Base-by-base conservation (phyloP, 1,139 yeast genomes). In the Blastobotrys apis region DNA sequence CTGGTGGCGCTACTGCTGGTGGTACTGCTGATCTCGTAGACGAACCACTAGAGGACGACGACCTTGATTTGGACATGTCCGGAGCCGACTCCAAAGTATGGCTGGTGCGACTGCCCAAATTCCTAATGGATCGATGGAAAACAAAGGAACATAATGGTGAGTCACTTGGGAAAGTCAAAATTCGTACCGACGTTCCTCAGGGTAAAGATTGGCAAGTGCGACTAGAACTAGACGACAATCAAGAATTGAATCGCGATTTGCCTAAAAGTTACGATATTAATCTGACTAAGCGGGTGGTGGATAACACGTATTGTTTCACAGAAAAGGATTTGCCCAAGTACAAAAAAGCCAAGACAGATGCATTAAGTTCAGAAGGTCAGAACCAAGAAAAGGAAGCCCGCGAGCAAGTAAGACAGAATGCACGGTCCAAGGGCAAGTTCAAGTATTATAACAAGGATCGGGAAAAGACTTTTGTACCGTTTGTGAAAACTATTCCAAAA, bases 61-160 rank as follows among this genome's bases (percentile, higher is more conserved):
- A 68, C 20, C 56, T 66, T n/a, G 73, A 69, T 46, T 62, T 69
- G 22, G 73, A 69, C 47, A 59, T 68, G 36, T 44, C 65, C 16
- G 54, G 57, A 21, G 60, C 63, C 31, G 62, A 53, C 34, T 59
- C 65, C 40, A 87, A 87, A 57, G 82, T 92, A 34, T 92, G 98
- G 98, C 71, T 92, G 23, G 95, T 92, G 22, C 79, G 94, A 56
- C 69, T 92, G 55, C 97, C 98, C 3, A 79, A 85, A 58, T 88
- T 87, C 59, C 71, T 92, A 50, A 84, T 94, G 39, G 88, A 83
- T 42, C 74, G 77, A 53, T 88, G 97, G 95, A 75, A 80, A 45
- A 74, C 82, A 51, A 74, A 78, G 37, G 78, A 74, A 13, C 69
- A 69, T 31, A 73, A 78, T 48, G 70, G 96, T 1, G 80, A 83